Evolutionary conservation across 2,329 filamentous ascomycete species (phyloP), one percentile per base, ranked within the genome.

Genomic region (Xylariales sp.): DNA sequence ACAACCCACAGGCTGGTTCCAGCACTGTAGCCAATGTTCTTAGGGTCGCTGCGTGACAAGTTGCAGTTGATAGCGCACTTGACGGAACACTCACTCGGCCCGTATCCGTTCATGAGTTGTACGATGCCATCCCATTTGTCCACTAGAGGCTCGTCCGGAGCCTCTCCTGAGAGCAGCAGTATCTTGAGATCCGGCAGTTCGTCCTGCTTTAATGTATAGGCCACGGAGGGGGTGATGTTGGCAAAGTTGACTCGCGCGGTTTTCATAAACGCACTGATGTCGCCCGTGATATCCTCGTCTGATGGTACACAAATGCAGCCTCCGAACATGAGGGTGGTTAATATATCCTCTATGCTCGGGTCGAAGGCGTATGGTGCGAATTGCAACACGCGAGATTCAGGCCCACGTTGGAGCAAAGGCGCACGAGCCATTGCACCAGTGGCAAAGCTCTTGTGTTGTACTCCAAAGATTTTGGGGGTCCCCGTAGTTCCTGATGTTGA

Each of bases 361-460:
- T 25, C 19, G 12, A 33, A 33, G 6, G 29, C n/a, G 14, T 22
- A 41, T 8, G 38, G 24, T 8, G 29, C 18, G 12, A 41, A 41
- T 14, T 41, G 29, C 7, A 34, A 20, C n/a, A 34, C 31, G 4
- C 38, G 28, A 10, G 18, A 18, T 10, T 12, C 29, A 11, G 25
- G 36, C 12, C 18, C 14, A 10, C 11, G 7, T 0, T 49, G 45
- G 4, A 67, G 53, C 0, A 53, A 49, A 3, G 48, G 49, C 3
- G 51, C 1, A 12, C 9, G 12, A 11, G 19, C n/a, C 10, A 33
- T 15, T 1, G 20, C 29, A 27, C 24, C n/a, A 11, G 38, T 9
- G 12, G 10, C 10, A 12, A 40, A 31, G 5, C 2, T 15, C 11
- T 12, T 9, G 15, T 41, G 38, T 8, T 18, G 5, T 5, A 41